Conservation (phyloP, 257 asterid species). For the Cordia subcordata region DNA sequence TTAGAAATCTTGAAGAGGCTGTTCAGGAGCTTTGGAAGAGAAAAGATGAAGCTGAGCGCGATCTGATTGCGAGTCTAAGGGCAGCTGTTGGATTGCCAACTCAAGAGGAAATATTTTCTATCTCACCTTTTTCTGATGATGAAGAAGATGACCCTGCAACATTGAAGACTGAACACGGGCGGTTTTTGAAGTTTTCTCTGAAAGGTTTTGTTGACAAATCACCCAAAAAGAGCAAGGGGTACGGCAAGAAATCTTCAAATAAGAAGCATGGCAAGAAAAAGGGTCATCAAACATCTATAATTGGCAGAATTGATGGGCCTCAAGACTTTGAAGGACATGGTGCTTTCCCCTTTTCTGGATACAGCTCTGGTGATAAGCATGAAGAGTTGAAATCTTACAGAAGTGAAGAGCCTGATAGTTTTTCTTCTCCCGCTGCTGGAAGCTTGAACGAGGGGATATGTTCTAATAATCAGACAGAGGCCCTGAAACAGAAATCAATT, state of each 20-base stretch:
- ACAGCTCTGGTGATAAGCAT: slow-evolving; percentile 30
- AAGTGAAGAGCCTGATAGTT: slow-evolving; percentile 39
- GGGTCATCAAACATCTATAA: slow-evolving; percentile 37
- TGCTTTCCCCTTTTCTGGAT: slow-evolving; percentile 30
- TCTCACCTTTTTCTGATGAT: slow-evolving; percentile 89
- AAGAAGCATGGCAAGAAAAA: slow-evolving; percentile 67
- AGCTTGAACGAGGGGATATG: slow-evolving; percentile 42
- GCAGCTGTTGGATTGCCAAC: slow-evolving; percentile 97
- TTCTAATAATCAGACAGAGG: slow-evolving; percentile 41
- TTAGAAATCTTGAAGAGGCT: slow-evolving; percentile 74
- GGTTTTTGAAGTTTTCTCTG: slow-evolving; percentile 76
- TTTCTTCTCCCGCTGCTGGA: slow-evolving; percentile 52
- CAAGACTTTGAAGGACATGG: slow-evolving; percentile 32
- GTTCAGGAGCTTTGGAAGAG: slow-evolving; percentile 97
- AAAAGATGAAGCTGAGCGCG: slow-evolving; percentile 84
- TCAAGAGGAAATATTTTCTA: slow-evolving; percentile 76
- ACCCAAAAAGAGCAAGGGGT: slow-evolving; percentile 62
- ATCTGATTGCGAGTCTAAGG: slow-evolving; percentile 75
- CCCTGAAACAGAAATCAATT: slow-evolving; percentile 41
- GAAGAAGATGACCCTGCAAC: slow-evolving; percentile 59
- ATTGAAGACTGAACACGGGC: slow-evolving; percentile 53
- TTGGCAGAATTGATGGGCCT: slow-evolving; percentile 27
- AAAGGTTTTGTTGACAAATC: slow-evolving; percentile 76
- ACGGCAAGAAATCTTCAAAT: slow-evolving; percentile 60
- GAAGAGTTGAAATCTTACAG: slow-evolving; percentile 31